Base-by-base conservation (phyloP, 2,329 filamentous ascomycete species). In the Teratosphaeria gauchensis region DNA sequence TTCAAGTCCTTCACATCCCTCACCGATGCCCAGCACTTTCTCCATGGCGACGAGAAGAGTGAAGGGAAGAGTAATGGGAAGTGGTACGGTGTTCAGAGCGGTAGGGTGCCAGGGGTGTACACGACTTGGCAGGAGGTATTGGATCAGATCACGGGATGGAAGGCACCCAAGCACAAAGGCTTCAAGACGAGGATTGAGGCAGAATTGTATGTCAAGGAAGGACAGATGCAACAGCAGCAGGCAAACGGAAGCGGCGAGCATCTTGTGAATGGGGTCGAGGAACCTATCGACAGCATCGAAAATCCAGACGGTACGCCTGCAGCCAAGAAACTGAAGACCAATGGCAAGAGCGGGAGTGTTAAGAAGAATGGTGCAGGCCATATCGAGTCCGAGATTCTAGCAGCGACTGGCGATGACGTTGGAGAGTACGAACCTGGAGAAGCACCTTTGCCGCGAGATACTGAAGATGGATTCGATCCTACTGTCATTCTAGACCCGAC, bases 1-100 rank as follows among this genome's bases (percentile, higher is more conserved):
- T 73, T 88, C 78, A 92, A 94, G 76, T 90, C 88, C 1, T 96
- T 96, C 70, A 75, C 80, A 9, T 84, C 82, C 0, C 77, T 81
- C 59, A 81, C 85, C 62, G 90, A 96, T 60, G 92, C 92, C n/a
- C 82, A 88, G 67, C 84, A 83, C 1, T 96, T 89, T 70, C 79
- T 90, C 30, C 42, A 58, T 5, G 60, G 51, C 33, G 88, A 89
- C 53, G 81, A 80, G 64, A 62, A 64, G 14, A 59, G 56, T 21
- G 58, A 58, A 9, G 53, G 56, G n/a, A 56, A 55, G 9, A 56
- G 53, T 21, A 56, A 53, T 5, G 60, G 56, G 21, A 80, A 82
- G 65, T 86, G 78, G 68, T 87, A 87, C 62, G 84, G 77, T 8
- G 82, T 87, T 1, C 82, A 80, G 63, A 76, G 75, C 53, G 84